phyloP scores from a whole-genome alignment of 192 early-diverging fungal genomes.

The Entomortierella parvispora region DNA sequence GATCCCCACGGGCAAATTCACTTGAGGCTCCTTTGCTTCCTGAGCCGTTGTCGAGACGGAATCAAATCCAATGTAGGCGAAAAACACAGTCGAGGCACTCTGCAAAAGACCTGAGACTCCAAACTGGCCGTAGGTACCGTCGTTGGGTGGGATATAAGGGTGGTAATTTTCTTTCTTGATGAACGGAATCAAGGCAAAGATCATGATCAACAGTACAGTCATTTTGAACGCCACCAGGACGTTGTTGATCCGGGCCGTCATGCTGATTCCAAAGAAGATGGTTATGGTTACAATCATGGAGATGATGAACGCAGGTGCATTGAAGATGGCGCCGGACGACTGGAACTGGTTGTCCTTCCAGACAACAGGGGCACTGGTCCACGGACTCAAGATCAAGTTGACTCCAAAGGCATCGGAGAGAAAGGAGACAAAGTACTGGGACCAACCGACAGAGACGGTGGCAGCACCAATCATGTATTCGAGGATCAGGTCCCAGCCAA shows the following conservation, averaged over 20 bases:
- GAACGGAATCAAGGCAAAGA: slow-evolving; percentile 76
- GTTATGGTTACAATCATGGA: slow-evolving; percentile 69
- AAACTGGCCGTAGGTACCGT: slow-evolving; percentile 65
- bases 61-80: slow-evolving; percentile 91
- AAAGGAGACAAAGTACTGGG: slow-evolving; percentile 80
- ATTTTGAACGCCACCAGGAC: slow-evolving; percentile 80
- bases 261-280: slow-evolving; percentile 76
- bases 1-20: slow-evolving; percentile 90
- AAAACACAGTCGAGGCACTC: slow-evolving; percentile 80
- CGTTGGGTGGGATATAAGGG: slow-evolving; percentile 79
- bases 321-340: slow-evolving; percentile 64
- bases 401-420: slow-evolving; percentile 68
- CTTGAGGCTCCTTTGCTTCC: slow-evolving; percentile 81
- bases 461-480: slow-evolving; percentile 90
- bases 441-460: slow-evolving; percentile 86
- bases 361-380: slow-evolving; percentile 75
- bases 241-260: slow-evolving; percentile 80
- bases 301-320: slow-evolving; percentile 81
- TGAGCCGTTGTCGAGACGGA: slow-evolving; percentile 87
- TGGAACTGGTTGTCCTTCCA: slow-evolving; percentile 58
- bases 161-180: slow-evolving; percentile 77
- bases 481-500: slow-evolving; percentile 91
- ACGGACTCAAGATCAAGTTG: slow-evolving; percentile 60
- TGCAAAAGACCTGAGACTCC: slow-evolving; percentile 77
- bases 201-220: slow-evolving; percentile 78